Base-by-base conservation (phyloP, 2,329 filamentous ascomycete species). In the Colletotrichum liriopes region DNA sequence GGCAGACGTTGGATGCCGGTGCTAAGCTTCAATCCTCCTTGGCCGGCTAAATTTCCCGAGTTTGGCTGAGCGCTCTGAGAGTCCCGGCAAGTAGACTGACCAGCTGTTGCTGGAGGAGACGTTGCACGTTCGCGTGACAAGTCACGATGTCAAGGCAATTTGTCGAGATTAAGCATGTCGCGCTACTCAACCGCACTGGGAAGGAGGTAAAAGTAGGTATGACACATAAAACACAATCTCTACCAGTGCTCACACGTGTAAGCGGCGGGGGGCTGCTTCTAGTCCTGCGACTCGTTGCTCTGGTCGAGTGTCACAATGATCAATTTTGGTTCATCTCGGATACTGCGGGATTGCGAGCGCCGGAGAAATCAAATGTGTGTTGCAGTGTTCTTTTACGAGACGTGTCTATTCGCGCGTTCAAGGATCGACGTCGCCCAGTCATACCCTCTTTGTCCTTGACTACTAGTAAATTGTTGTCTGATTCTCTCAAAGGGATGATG, bases 41-140 rank as follows among this genome's bases (percentile, higher is more conserved):
- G 67, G 45, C 60, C 20, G 55, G 67, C 39, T 55, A 59, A 65
- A 66, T 47, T 54, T 12, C 32, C 56, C 49, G 68, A 61, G 18
- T 39, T 41, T 37, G 37, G n/a, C 43, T 35, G 54, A 51, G 43
- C 29, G 9, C 45, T 47, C 14, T 58, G 66, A 51, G 51, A 43
- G 60, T 35, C 43, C 23, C 60, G 32, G 23, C 37, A 11, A 20
- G 32, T 35, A 65, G 20, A 37, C 16, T 51, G 29, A 32, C n/a
- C 35, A 43, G 32, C 12, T 37, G 23, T 41, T n/a, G 26, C 18
- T 39, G 39, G 37, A 37, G 20, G 35, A 11, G 35, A 43, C 32
- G 14, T 55, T 23, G 26, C 37, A 32, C 23, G 54, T 55, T 47
- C 49, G 49, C 37, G 49, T 39, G 5, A 26, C 23, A 49, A 32